phyloP scores from a whole-genome alignment of 2,329 filamentous ascomycete genomes.

The Trichoderma sp. region DNA sequence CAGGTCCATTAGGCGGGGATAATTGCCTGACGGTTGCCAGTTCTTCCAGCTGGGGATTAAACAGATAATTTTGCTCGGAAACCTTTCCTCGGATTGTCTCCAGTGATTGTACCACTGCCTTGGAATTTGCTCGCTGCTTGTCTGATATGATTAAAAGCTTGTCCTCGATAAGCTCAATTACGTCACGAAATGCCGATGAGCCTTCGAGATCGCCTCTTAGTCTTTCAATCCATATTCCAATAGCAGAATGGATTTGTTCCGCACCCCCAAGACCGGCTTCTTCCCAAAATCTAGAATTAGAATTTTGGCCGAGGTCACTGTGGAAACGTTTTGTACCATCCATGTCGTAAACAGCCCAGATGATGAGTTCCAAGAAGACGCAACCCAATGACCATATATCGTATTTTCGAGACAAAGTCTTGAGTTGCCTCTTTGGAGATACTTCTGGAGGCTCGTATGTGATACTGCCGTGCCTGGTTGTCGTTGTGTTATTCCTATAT shows the following conservation, averaged over 20 bases:
- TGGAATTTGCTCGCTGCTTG: neutral
- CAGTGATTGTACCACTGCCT: neutral
- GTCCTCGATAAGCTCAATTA: neutral
- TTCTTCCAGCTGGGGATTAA: neutral
- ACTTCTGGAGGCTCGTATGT: neutral
- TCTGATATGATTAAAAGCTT: neutral
- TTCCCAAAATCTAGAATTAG: neutral
- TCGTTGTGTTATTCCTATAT: neutral
- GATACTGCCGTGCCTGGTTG: neutral
- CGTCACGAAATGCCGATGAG: neutral
- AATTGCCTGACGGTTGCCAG: neutral
- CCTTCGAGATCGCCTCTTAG: neutral
- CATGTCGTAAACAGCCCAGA: neutral
- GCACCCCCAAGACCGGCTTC: rapidly evolving
- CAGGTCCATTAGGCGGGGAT: too few species aligned
- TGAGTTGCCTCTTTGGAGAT: neutral
- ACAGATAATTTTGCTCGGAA: neutral
- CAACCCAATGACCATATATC: neutral
- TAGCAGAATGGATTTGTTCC: neutral
- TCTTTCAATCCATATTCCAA: neutral
- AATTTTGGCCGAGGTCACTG: neutral
- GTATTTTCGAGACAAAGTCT: neutral
- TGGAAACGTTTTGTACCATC: neutral
- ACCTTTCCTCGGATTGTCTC: neutral
- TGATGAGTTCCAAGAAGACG: neutral